A percentile compares a stretch with the other conserved stretches of the same genome.
These are phyloP conservation scores for Cyberlindnera americana DNA, from an alignment of 805 yeast species.

Conservation along the genomic window DNA sequence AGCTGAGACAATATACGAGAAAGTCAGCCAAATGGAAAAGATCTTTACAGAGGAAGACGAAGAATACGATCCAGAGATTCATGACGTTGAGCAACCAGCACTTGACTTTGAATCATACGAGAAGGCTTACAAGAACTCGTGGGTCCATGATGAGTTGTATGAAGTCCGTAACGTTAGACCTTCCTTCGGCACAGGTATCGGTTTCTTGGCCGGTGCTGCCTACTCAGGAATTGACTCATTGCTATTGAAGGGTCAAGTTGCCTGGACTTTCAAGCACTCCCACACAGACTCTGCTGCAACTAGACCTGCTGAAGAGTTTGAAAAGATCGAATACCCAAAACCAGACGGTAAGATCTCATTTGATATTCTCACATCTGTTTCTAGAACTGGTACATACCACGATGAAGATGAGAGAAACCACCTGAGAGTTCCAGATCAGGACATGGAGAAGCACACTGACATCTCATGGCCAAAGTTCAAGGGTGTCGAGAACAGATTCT, in stretches of 20 bases:
- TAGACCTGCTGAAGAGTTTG: conserved; percentile 56
- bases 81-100: conserved; percentile 38
- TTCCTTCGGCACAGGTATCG: conserved; percentile 74
- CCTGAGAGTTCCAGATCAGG: conserved; percentile 64
- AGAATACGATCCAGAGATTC: conserved; percentile 38
- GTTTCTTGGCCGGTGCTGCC: conserved; percentile 74
- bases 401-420: conserved; percentile 93
- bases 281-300: conserved; percentile 73
- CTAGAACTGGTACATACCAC: conserved; percentile 94
- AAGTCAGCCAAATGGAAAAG: conserved; percentile 42
- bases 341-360: conserved; percentile 93
- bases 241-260: conserved; percentile 72
- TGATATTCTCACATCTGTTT: conserved; percentile 90
- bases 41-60: conserved; percentile 40
- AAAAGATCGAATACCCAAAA: conserved; percentile 85
- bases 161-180: conserved; percentile 92
- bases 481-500: conserved; percentile 89
- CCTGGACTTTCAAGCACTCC: conserved; percentile 79
- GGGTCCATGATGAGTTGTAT: conserved; percentile 82
- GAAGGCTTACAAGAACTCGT: conserved; percentile 62
- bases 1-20: conserved; percentile 73
- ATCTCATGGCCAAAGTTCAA: conserved; percentile 68
- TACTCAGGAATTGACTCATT: conserved; percentile 84
- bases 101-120: conserved; percentile 60
- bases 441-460: conserved; percentile 62